Percentiles rank a stretch among this genome's conserved stretches.
These are phyloP conservation scores for Talaromyces sp. DNA, from an alignment of 2,329 filamentous ascomycete species.

Conservation along the genomic window DNA sequence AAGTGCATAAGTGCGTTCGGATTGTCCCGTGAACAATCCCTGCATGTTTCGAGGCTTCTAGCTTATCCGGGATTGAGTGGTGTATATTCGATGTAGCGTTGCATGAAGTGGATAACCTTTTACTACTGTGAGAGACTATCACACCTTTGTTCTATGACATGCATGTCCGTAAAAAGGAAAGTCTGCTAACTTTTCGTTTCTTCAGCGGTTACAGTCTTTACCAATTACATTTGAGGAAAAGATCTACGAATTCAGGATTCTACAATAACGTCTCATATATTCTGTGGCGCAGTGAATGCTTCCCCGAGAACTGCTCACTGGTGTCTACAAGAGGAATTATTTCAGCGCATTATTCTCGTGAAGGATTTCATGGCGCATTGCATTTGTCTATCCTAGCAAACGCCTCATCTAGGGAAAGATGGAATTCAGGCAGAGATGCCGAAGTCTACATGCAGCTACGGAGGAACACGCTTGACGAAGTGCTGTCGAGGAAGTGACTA, in stretches of 20 bases:
- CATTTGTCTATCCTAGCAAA: not conserved
- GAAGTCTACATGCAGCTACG: not conserved
- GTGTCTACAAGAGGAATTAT: not conserved
- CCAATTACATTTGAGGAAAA: not conserved
- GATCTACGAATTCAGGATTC: not conserved
- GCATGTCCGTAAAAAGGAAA: constrained; percentile 6
- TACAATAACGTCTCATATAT: not conserved
- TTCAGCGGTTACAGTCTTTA: not conserved
- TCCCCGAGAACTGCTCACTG: not conserved
- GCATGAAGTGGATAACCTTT: constrained; percentile 2
- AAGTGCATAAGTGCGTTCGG: not conserved
- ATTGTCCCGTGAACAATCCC: constrained; percentile 9
- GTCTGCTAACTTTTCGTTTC: constrained; percentile 1
- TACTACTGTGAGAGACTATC: not conserved
- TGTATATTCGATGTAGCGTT: constrained; percentile 3
- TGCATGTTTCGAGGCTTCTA: not conserved
- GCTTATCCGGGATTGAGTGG: constrained; percentile 1
- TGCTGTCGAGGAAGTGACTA: not conserved
- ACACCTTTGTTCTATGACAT: constrained; percentile 7
- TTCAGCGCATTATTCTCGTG: not conserved
- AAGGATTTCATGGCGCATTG: not conserved
- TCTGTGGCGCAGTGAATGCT: not conserved
- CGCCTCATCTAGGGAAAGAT: not conserved
- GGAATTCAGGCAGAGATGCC: not conserved
- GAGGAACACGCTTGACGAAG: not conserved